Percentiles rank a stretch among this genome's conserved stretches.
Evolutionary conservation across 1,139 yeast species (phyloP).

Genomic region (Debaryomyces psychrophilus): DNA sequence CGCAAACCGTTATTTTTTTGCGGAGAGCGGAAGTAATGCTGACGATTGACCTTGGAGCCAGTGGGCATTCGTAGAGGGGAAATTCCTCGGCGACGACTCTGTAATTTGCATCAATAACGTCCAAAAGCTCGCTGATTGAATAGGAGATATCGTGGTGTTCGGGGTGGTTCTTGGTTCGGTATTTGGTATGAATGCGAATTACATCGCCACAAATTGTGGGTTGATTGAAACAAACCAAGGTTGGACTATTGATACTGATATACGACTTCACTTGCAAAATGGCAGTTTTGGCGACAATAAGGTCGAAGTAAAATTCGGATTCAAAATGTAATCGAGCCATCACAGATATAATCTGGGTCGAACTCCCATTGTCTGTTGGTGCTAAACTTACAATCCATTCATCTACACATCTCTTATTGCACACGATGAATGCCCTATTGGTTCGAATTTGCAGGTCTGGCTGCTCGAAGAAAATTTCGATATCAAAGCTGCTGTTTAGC

Average conservation of each 20-base stretch:
- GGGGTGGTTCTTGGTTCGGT: background rate
- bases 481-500: background rate
- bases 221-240: background rate
- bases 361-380: background rate
- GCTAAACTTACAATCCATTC: background rate
- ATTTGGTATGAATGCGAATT: background rate
- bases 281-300: background rate
- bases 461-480: background rate
- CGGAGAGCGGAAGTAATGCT: background rate
- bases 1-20: background rate
- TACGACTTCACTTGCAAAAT: background rate
- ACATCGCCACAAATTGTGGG: background rate
- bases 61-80: background rate
- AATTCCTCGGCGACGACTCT: background rate
- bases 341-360: background rate
- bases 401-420: background rate
- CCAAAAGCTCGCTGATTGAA: background rate
- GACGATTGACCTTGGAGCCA: background rate
- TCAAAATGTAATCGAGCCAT: background rate
- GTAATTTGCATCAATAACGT: background rate
- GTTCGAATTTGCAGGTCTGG: background rate
- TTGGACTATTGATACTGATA: background rate
- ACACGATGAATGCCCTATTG: background rate
- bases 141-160: background rate
- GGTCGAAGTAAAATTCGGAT: background rate